A percentile compares a stretch with the other conserved stretches of the same genome.
Conservation (phyloP, 345 rosid species). For the rapeseed (Brassica napus) region Da-Ae NC_063438.1:1187001-1187500, state of each 20-base stretch:
- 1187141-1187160: slow-evolving; percentile 33
- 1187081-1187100: slow-evolving; percentile 7
- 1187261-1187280: slow-evolving; percentile 91
- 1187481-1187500: neutral
- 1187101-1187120: slow-evolving; percentile 20
- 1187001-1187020: slow-evolving; percentile 11
- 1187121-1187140: slow-evolving; percentile 23
- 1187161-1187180: slow-evolving; percentile 31
- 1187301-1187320: neutral
- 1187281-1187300: slow-evolving; percentile 56
- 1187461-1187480: neutral
- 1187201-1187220: slow-evolving; percentile 36
- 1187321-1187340: neutral
- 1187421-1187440: slow-evolving; percentile 5
- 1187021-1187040: slow-evolving; percentile 32
- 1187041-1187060: slow-evolving; percentile 5
- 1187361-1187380: slow-evolving; percentile 13
- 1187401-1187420: neutral
- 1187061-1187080: slow-evolving; percentile 16
- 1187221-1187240: slow-evolving; percentile 52
- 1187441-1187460: slow-evolving; percentile 14
- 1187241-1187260: slow-evolving; percentile 67
- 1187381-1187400: slow-evolving; percentile 18
- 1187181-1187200: slow-evolving; percentile 27
- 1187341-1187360: slow-evolving; percentile 10